phyloP scores from a whole-genome alignment of 2,329 filamentous ascomycete species.

The Diaporthe destruens region DNA sequence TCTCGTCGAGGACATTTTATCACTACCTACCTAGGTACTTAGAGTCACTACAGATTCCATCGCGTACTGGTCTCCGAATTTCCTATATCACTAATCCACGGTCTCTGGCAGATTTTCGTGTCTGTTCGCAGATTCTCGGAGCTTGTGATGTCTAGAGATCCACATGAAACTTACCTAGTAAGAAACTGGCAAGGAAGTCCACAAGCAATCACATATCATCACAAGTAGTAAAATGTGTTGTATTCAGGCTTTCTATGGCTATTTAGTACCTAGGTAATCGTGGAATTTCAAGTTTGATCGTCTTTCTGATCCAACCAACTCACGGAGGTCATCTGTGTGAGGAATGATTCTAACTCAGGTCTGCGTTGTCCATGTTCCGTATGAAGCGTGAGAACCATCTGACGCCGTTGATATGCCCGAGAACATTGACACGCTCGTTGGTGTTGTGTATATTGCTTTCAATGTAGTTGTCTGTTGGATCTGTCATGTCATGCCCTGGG shows the following conservation, averaged over 20 bases:
- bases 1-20: not conserved
- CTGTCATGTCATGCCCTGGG: constrained; percentile 51
- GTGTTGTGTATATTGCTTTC: constrained; percentile 53
- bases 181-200: not conserved
- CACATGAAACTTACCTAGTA: not conserved
- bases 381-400: constrained; percentile 56
- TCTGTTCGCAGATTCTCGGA: not conserved
- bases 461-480: constrained; percentile 43
- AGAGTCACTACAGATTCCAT: not conserved
- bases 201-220: not conserved
- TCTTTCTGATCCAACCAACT: not conserved
- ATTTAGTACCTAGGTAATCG: no score
- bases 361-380: constrained; percentile 57
- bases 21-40: no score
- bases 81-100: not conserved
- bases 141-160: no score
- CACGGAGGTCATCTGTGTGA: no score
- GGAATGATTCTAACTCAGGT: not conserved
- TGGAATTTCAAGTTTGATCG: no score
- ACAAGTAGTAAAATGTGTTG: not conserved
- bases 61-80: no score
- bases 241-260: not conserved
- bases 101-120: not conserved
- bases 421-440: constrained; percentile 54
- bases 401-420: constrained; percentile 51